Evolutionary conservation across 164 flowering plant genomes (phyloP).

Genomic region (Akebia trifoliata): DNA sequence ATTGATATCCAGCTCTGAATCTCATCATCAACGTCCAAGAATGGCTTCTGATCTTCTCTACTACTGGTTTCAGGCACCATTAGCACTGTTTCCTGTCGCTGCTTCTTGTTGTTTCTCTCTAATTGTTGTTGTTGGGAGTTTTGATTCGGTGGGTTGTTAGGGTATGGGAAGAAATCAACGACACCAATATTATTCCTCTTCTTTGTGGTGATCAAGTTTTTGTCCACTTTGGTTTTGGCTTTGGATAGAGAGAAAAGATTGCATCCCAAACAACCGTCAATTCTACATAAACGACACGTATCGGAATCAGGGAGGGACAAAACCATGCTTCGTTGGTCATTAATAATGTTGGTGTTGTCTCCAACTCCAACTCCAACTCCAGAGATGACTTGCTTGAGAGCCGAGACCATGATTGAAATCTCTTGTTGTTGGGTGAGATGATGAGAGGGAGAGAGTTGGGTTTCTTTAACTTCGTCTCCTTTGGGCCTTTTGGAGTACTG

Average conservation of each 20-base stretch:
- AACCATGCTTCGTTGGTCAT: background rate
- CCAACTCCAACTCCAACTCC: background rate
- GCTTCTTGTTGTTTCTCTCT: too few species aligned
- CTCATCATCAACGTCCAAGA: constrained; percentile 5
- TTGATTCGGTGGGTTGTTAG: too few species aligned
- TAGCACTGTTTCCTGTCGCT: background rate
- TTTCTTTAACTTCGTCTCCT: background rate
- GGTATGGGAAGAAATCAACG: too few species aligned
- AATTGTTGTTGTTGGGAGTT: too few species aligned
- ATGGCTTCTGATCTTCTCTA: background rate
- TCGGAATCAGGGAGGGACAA: constrained; percentile 11
- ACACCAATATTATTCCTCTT: constrained; percentile 1
- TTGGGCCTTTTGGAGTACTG: background rate
- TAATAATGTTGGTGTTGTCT: background rate
- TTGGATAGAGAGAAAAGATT: constrained; percentile 20
- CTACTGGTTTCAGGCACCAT: background rate
- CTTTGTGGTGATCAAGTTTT: too few species aligned
- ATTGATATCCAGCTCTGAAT: constrained; percentile 3
- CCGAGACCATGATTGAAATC: constrained; percentile 11
- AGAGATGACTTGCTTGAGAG: constrained; percentile 22
- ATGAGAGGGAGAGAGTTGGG: background rate
- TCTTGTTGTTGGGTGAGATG: constrained; percentile 10
- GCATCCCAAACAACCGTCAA: constrained; percentile 26
- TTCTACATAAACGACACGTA: constrained; percentile 17
- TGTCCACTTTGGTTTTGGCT: background rate